Base-by-base conservation (phyloP, 306 rosid genomes). In the Phaseolus lunatus region DNA sequence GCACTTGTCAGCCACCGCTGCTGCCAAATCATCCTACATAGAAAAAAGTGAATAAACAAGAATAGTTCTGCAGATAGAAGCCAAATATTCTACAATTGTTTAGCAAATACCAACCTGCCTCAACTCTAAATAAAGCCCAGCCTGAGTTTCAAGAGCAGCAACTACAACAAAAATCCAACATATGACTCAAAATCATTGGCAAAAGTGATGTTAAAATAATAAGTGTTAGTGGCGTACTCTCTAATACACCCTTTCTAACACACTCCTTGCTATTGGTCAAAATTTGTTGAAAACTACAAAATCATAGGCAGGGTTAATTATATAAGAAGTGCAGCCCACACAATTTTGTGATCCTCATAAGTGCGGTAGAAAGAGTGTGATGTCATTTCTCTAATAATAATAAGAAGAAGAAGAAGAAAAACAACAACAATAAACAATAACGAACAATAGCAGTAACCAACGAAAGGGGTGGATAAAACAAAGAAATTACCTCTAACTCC, bases 101-200 rank as follows among this genome's bases (percentile, higher is more conserved):
- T 61, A 53, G 67, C 41, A 48, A 58, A 69, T 18, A 84, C 69
- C 80, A 74, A 95, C 99, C 96, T 83, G 85, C 67, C 87, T 88
- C 81, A 84, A 33, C 85, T 87, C 92, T 47, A 95, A 86, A 88
- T 87, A 86, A 84, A 89, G 89, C 58, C 96, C 99, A 71, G 85
- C 97, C 78, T 86, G 90, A 78, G 97, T 93, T 86, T 95, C 99
- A 80, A 86, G 63, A 2, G 97, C 97, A 58, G 94, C 92, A 91
- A 92, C 99, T 95, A 72, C 76, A 77, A 72, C 35, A 83, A 79
- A 79, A 56, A 77, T 41, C 26, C 79, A 83, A 66, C 8, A 82
- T 11, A 67, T 14, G 35, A 67, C 57, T 14, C 73, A 49, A 58
- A 64, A 16, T 69, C 71, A 76, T 71, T 10, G 18, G 14, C 23